Conservation (phyloP, 306 rosid genomes). For the Arachis stenosperma region DNA sequence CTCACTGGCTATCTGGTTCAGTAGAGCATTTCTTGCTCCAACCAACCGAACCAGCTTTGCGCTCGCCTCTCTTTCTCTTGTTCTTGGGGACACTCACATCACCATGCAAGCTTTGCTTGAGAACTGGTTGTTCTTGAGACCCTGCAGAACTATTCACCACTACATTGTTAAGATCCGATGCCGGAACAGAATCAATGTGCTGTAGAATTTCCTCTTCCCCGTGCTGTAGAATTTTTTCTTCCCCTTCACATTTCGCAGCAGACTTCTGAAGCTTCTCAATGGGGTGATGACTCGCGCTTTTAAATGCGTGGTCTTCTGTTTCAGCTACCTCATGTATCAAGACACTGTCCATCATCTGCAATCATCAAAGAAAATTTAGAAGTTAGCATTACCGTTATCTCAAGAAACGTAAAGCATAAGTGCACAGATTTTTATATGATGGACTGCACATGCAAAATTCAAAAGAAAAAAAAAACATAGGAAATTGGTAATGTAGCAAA, state of each 20-base stretch:
- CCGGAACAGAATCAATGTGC: slow-evolving; percentile 43
- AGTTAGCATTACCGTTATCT: slow-evolving; percentile 11
- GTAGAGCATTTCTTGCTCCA: slow-evolving; percentile 82
- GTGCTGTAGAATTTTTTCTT: slow-evolving; percentile 21
- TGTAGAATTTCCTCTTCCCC: background rate
- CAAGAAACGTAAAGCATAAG: slow-evolving; percentile 11
- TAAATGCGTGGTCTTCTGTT: slow-evolving; percentile 42
- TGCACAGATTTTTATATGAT: background rate
- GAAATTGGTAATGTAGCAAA: background rate
- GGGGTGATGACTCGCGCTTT: slow-evolving; percentile 27
- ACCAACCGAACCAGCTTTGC: slow-evolving; percentile 76
- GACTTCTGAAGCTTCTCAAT: slow-evolving; percentile 44
- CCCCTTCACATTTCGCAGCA: slow-evolving; percentile 49
- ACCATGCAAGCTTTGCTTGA: slow-evolving; percentile 54
- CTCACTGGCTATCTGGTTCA: slow-evolving; percentile 73
- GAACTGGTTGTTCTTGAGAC: slow-evolving; percentile 60
- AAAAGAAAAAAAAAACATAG: background rate
- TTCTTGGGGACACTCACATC: slow-evolving; percentile 61
- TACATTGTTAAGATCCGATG: slow-evolving; percentile 44
- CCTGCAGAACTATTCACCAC: slow-evolving; percentile 26
- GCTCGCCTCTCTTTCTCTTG: slow-evolving; percentile 88
- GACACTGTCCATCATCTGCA: slow-evolving; percentile 73
- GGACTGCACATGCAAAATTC: background rate
- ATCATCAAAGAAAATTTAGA: slow-evolving; percentile 8
- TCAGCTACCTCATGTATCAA: slow-evolving; percentile 65